Evolutionary conservation across 169 alveolate species (phyloP).

Genomic region (Haemoproteus tartakovskyi): DNA sequence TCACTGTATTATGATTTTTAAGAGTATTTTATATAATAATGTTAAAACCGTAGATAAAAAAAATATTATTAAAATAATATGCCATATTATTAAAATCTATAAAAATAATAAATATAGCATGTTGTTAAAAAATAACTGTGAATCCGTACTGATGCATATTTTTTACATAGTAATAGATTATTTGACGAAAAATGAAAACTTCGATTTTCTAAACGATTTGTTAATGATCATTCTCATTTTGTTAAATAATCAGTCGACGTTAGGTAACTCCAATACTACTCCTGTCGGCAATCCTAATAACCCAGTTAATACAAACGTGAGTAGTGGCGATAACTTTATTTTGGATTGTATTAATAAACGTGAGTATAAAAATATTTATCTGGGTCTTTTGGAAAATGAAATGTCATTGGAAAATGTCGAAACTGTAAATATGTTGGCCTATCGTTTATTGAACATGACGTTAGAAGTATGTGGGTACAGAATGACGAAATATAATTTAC

Average conservation of each 20-base stretch:
- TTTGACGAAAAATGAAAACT: not conserved
- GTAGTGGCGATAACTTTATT: too few relatives aligned
- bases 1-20: conserved; percentile 42
- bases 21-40: conserved; percentile 24
- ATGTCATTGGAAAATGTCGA: conserved; percentile 48
- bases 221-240: too few relatives aligned
- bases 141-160: conserved; percentile 23
- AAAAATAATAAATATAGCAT: conserved; percentile 44
- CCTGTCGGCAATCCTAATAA: not conserved
- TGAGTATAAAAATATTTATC: too few relatives aligned
- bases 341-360: too few relatives aligned
- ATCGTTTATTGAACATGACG: conserved; percentile 29
- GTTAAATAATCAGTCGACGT: too few relatives aligned
- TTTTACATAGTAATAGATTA: conserved; percentile 18
- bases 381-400: conserved; percentile 48
- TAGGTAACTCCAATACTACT: too few relatives aligned
- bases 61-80: conserved; percentile 55
- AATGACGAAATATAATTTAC: conserved; percentile 28
- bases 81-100: conserved; percentile 61
- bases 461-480: conserved; percentile 39
- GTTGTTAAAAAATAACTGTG: conserved; percentile 53
- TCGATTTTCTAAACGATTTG: too few relatives aligned
- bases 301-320: too few relatives aligned
- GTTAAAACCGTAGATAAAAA: conserved; percentile 44
- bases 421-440: conserved; percentile 39